A percentile compares a stretch with the other conserved stretches of the same genome.
Evolutionary conservation across 495 filamentous ascomycete species (phyloP).

Genomic region (Patellaria atrata): DNA sequence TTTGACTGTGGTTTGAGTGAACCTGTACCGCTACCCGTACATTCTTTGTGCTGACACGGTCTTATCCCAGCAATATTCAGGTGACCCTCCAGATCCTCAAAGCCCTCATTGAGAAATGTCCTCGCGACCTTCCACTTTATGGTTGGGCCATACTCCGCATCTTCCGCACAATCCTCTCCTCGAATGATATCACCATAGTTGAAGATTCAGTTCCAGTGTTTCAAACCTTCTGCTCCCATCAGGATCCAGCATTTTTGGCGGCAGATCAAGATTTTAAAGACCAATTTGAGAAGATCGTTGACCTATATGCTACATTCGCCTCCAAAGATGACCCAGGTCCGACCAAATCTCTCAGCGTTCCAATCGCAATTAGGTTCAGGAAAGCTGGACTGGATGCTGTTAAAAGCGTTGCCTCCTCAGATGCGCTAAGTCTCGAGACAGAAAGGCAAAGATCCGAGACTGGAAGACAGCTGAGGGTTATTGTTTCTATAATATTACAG

Average conservation of each 20-base stretch:
- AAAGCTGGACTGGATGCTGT: slow-evolving; percentile 68
- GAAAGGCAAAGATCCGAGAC: slow-evolving; percentile 54
- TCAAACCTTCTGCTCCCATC: slow-evolving; percentile 65
- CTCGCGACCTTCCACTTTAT: slow-evolving; percentile 78
- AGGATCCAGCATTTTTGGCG: slow-evolving; percentile 65
- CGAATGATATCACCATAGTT: slow-evolving; percentile 72
- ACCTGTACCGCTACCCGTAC: too few relatives aligned
- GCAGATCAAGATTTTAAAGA: slow-evolving; percentile 68
- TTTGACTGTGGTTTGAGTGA: slow-evolving; percentile 8
- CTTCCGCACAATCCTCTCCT: slow-evolving; percentile 59
- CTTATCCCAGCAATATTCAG: slow-evolving; percentile 80
- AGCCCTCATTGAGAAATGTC: slow-evolving; percentile 80
- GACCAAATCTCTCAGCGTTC: slow-evolving; percentile 44
- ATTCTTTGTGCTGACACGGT: slow-evolving; percentile 1
- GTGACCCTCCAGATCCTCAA: slow-evolving; percentile 80
- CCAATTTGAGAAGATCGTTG: slow-evolving; percentile 70
- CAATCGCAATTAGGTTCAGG: slow-evolving; percentile 70
- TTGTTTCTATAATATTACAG: slow-evolving; percentile 69
- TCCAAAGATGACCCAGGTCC: slow-evolving; percentile 34
- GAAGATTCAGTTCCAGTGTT: slow-evolving; percentile 77
- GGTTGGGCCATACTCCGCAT: slow-evolving; percentile 66
- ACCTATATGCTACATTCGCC: slow-evolving; percentile 64
- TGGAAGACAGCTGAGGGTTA: slow-evolving; percentile 55
- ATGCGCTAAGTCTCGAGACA: slow-evolving; percentile 57
- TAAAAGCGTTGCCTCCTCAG: slow-evolving; percentile 60